Evolutionary conservation across 768 basidiomycete species (phyloP).

Genomic region (Mycena leptocephala): DNA sequence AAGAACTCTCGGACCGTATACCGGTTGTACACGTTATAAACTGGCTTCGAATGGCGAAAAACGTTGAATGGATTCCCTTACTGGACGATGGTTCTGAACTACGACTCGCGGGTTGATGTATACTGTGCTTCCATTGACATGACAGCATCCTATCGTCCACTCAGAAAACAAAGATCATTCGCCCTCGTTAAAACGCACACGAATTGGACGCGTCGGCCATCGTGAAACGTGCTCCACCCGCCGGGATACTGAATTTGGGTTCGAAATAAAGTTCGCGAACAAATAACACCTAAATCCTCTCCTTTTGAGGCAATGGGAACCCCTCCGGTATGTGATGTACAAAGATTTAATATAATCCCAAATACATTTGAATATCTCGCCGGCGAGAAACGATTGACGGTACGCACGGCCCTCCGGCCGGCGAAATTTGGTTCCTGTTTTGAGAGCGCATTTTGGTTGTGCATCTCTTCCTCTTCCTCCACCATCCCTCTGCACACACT

Average conservation of each 20-base stretch:
- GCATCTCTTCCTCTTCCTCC: constrained; percentile 36
- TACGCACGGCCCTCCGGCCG: constrained; percentile 6
- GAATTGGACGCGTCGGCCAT: constrained; percentile 55
- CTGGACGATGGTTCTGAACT: not conserved
- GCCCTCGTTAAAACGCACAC: constrained; percentile 49
- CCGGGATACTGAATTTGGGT: constrained; percentile 27
- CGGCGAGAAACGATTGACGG: constrained; percentile 3
- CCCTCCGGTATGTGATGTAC: constrained; percentile 20
- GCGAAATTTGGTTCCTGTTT: constrained; percentile 2
- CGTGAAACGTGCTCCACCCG: constrained; percentile 59
- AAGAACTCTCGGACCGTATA: constrained; percentile 15
- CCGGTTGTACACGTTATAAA: constrained; percentile 20
- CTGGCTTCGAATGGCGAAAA: constrained; percentile 6
- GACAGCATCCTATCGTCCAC: constrained; percentile 62
- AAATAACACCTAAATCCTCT: constrained; percentile 26
- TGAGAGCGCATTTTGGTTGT: constrained; percentile 18
- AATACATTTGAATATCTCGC: constrained; percentile 5
- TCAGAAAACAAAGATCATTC: constrained; percentile 44
- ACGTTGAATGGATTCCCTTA: constrained; percentile 12
- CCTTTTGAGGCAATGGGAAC: constrained; percentile 17
- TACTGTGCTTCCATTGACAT: constrained; percentile 58
- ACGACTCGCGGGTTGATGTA: constrained; percentile 17
- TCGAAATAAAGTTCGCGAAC: not conserved
- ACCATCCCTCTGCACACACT: constrained; percentile 34
- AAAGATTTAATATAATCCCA: constrained; percentile 7